Percentiles rank a stretch among this genome's conserved stretches.
Evolutionary conservation across 345 rosid genomes (phyloP).

Genomic region (Carallia pectinifolia): DNA sequence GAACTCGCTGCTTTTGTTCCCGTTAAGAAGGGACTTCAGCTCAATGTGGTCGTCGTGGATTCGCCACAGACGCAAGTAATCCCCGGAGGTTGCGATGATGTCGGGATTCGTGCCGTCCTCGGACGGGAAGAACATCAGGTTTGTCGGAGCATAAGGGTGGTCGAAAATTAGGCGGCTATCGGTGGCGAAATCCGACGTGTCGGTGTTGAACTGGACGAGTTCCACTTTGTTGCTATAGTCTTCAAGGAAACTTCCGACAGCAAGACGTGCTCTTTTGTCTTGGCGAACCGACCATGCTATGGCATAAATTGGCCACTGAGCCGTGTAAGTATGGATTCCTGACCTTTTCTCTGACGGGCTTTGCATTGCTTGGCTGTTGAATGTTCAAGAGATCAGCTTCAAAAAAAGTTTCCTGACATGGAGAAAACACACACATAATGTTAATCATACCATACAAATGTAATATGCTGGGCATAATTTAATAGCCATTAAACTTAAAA

Average conservation of each 20-base stretch:
- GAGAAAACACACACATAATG: neutral
- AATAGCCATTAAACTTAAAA: no score
- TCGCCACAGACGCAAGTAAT: conserved; percentile 53
- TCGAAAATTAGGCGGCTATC: conserved; percentile 45
- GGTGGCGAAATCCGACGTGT: conserved; percentile 39
- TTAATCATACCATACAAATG: no score
- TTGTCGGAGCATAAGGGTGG: conserved; percentile 65
- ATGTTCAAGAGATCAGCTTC: neutral
- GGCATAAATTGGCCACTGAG: conserved; percentile 52
- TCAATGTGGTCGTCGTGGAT: conserved; percentile 49
- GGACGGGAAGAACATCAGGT: conserved; percentile 55
- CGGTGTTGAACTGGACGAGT: conserved; percentile 41
- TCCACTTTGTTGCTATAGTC: conserved; percentile 56
- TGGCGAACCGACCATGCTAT: conserved; percentile 53
- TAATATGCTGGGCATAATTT: no score
- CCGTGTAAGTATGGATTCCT: conserved; percentile 43
- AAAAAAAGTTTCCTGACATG: neutral
- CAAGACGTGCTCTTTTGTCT: conserved; percentile 44
- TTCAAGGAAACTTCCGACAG: conserved; percentile 54
- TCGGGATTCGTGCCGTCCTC: conserved; percentile 42
- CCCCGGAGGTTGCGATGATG: conserved; percentile 52
- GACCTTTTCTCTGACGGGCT: conserved; percentile 31
- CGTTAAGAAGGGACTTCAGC: conserved; percentile 41
- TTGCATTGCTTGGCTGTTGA: conserved; percentile 17
- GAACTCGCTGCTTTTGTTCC: conserved; percentile 45